Evolutionary conservation across 257 asterid genomes (phyloP).

Genomic region (Nicotiana tomentosiformis): DNA sequence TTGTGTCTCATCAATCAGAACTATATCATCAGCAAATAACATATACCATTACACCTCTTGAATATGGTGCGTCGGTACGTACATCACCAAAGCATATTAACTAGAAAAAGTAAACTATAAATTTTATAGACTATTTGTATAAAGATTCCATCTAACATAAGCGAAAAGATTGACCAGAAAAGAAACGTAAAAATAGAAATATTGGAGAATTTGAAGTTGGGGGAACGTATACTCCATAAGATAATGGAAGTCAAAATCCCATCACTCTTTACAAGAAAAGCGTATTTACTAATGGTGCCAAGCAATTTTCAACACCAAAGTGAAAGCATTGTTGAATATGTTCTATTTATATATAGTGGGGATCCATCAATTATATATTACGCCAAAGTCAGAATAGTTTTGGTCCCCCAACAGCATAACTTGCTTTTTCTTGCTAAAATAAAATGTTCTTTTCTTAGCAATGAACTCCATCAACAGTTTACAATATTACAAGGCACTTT

Average conservation of each 20-base stretch:
- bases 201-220: background rate
- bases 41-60: too few relatives aligned
- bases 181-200: background rate
- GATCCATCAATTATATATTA: conserved; percentile 24
- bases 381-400: conserved; percentile 17
- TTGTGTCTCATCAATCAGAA: too few relatives aligned
- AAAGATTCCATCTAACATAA: background rate
- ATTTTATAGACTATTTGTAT: too few relatives aligned
- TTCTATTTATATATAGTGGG: conserved; percentile 39
- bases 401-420: conserved; percentile 49
- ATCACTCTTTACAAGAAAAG: conserved; percentile 36
- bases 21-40: too few relatives aligned
- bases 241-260: conserved; percentile 40
- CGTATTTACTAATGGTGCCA: conserved; percentile 38
- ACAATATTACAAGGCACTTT: conserved; percentile 15
- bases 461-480: conserved; percentile 1
- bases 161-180: background rate
- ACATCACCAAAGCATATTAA: too few relatives aligned
- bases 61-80: too few relatives aligned
- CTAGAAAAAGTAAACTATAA: too few relatives aligned
- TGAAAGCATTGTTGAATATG: conserved; percentile 59
- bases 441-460: conserved; percentile 12
- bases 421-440: conserved; percentile 5
- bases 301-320: conserved; percentile 49
- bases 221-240: background rate